Percentiles rank a stretch among this genome's conserved stretches.
Conservation (phyloP, 371 early-diverging fungal genomes). For the Sporodiniella umbellata region DNA sequence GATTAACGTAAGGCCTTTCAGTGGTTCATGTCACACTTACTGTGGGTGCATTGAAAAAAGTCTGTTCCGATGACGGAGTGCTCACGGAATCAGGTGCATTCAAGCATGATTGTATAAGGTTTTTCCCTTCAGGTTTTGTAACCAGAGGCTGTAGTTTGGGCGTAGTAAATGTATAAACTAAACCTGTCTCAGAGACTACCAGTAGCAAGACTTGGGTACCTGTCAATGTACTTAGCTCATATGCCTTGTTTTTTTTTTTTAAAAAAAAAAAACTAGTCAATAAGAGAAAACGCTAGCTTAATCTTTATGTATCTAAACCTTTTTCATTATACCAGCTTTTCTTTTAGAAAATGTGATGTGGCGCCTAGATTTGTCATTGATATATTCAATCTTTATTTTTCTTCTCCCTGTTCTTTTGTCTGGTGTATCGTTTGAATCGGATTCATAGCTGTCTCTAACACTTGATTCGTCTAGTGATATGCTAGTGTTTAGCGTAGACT, state of each 20-base stretch:
- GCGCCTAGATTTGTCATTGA: slow-evolving; percentile 86
- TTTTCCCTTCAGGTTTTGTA: slow-evolving; percentile 87
- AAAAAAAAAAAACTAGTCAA: not conserved
- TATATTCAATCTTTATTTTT: slow-evolving; percentile 94
- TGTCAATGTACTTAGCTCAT: slow-evolving; percentile 93
- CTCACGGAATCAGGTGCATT: slow-evolving; percentile 68
- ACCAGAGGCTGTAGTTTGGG: slow-evolving; percentile 94
- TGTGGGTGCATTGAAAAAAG: slow-evolving; percentile 4
- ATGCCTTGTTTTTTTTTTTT: slow-evolving; percentile 59
- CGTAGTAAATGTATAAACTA: slow-evolving; percentile 97
- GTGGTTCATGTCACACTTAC: no score
- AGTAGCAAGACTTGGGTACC: slow-evolving; percentile 94
- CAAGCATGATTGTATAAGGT: slow-evolving; percentile 89
- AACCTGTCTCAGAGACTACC: slow-evolving; percentile 94
- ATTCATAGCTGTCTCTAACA: slow-evolving; percentile 17
- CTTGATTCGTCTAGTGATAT: not conserved
- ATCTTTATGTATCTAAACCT: no score
- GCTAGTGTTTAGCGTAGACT: not conserved
- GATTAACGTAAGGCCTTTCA: no score
- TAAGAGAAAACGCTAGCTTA: not conserved
- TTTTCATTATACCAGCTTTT: slow-evolving; percentile 98
- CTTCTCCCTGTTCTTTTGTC: slow-evolving; percentile 74
- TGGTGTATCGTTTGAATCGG: slow-evolving; percentile 36
- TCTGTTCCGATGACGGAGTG: not conserved
- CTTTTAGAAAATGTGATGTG: slow-evolving; percentile 96